Base-by-base conservation (phyloP, 306 rosid species). In the Mimosa pudica region DNA sequence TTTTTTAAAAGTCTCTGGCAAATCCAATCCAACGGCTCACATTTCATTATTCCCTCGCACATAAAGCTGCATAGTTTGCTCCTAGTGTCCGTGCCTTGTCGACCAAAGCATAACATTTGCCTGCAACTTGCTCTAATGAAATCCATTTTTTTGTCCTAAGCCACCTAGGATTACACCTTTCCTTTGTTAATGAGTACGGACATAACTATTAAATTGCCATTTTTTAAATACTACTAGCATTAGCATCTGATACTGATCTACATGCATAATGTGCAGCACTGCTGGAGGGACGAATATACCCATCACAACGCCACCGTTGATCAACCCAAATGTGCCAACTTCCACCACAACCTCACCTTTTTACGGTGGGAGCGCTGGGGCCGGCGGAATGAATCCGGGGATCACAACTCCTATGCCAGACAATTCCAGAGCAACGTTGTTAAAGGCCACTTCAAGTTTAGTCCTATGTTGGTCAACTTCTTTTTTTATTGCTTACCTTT, bases 221-320 rank as follows among this genome's bases (percentile, higher is more conserved):
- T 1, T 7, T 20, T 57, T 60, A 81, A 68, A 78, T 24, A 24
- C 17, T 11, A 4, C 58, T 72, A 77, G 82, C 73, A 38, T 38
- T 7, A 75, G 60, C 18, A 76, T 57, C 33, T 57, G 63, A 18
- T 8, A 8, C 63, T 68, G 38, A 44, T 78, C 48, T 17, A 52
- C 30, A 38, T 80, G 48, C 16, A 20, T 85, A 46, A 74, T 75
- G n/a, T 75, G 51, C 81, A 96, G 99, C 82, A 45, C 91, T 69
- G 94, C 94, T 5, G 96, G 99, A 85, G 99, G 99, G 64, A 49
- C 82, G 63, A 83, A 51, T 30, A 85, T 86, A 4, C 93, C 97
- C n/a, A 76, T 35, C 60, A 81, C 91, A 33, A 67, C 89, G 14
- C 51, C 77, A 47, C 60, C 89, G 11, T 8, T 86, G 54, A 78